Evolutionary conservation across 176 grass and related monocot species (phyloP).

Genomic region (Sorghum bicolor): Sorghum_bicolor_NCBIv3 NC_012875.2:48246001-48246500

Average conservation of each 20-base stretch:
- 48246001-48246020: slow-evolving; percentile 35
- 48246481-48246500: not conserved
- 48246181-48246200: slow-evolving; percentile 81
- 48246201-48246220: too few relatives aligned
- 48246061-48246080: slow-evolving; percentile 73
- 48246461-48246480: not conserved
- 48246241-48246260: too few relatives aligned
- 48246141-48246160: slow-evolving; percentile 66
- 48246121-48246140: slow-evolving; percentile 80
- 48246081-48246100: slow-evolving; percentile 51
- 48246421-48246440: slow-evolving; percentile 41
- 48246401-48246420: slow-evolving; percentile 29
- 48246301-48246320: too few relatives aligned
- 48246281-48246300: not conserved
- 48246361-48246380: slow-evolving; percentile 35
- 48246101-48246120: slow-evolving; percentile 81
- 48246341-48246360: not conserved
- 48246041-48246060: slow-evolving; percentile 52
- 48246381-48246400: slow-evolving; percentile 59
- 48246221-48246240: not conserved
- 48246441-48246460: slow-evolving; percentile 15
- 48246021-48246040: slow-evolving; percentile 41
- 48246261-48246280: too few relatives aligned
- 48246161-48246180: slow-evolving; percentile 67
- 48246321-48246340: not conserved